These are phyloP conservation scores for Meredithiella fracta DNA, from an alignment of 2,329 filamentous ascomycete species.

Conservation along the genomic window DNA sequence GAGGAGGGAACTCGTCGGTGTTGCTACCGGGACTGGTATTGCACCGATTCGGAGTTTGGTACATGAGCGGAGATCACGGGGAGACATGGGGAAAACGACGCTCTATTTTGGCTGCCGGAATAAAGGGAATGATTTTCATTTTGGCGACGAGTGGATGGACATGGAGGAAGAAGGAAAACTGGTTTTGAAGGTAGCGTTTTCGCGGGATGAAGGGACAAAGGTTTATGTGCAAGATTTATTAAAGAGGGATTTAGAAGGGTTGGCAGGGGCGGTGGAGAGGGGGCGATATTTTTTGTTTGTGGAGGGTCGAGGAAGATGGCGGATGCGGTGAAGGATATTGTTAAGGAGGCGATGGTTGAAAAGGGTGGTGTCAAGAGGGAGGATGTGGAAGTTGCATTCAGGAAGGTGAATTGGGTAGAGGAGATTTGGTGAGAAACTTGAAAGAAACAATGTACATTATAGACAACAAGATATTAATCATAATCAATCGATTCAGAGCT, in stretches of 20 bases:
- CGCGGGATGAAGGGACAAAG: slow-evolving; percentile 26
- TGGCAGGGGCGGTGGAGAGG: slow-evolving; percentile 22
- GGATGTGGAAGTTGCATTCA: slow-evolving; percentile 24
- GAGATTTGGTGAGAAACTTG: slow-evolving; percentile 36
- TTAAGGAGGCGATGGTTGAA: slow-evolving; percentile 32
- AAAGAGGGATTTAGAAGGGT: slow-evolving; percentile 21
- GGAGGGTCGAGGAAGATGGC: slow-evolving; percentile 44
- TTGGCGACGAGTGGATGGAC: slow-evolving; percentile 53
- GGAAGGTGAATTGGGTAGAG: slow-evolving; percentile 33
- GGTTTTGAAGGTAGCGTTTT: slow-evolving; percentile 30
- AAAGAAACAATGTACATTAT: no score
- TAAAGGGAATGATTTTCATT: slow-evolving; percentile 61
- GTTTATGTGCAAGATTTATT: slow-evolving; percentile 29
- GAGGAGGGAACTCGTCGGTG: slow-evolving; percentile 48
- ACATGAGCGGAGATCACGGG: slow-evolving; percentile 46
- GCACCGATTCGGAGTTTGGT: slow-evolving; percentile 70
- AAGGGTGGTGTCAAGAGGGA: slow-evolving; percentile 22
- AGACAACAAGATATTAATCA: no score
- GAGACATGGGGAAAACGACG: slow-evolving; percentile 23
- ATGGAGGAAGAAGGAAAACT: slow-evolving; percentile 17
- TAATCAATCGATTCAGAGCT: no score
- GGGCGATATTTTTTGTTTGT: slow-evolving; percentile 36
- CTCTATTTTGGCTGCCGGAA: slow-evolving; percentile 82
- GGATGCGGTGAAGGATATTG: slow-evolving; percentile 33
- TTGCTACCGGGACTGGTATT: slow-evolving; percentile 74